Conservation (phyloP, 2,329 filamentous ascomycete species). For the Penicillium rolfsii region DNA sequence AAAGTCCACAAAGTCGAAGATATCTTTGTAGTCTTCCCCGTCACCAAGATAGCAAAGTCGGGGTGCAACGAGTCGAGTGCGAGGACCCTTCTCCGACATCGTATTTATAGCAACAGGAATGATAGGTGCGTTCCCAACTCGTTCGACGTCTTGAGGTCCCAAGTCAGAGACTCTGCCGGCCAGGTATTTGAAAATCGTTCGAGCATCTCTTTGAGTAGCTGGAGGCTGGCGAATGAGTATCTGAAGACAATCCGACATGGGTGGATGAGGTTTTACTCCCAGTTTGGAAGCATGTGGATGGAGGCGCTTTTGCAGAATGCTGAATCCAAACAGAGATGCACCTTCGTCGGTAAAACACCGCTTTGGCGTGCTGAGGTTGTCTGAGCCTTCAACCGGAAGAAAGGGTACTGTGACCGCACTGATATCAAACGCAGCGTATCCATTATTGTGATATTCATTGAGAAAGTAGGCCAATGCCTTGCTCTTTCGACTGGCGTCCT, state of each 20-base stretch:
- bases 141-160: slow-evolving; percentile 61
- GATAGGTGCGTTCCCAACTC: slow-evolving; percentile 67
- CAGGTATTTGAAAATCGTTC: slow-evolving; percentile 80
- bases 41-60: slow-evolving; percentile 78
- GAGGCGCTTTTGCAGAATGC: slow-evolving; percentile 75
- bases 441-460: slow-evolving; percentile 74
- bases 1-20: slow-evolving; percentile 98
- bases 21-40: slow-evolving; percentile 74
- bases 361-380: slow-evolving; percentile 69
- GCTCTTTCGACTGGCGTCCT: slow-evolving; percentile 60
- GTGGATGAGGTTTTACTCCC: slow-evolving; percentile 80
- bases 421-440: slow-evolving; percentile 69
- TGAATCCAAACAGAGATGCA: slow-evolving; percentile 77
- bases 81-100: slow-evolving; percentile 47
- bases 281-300: slow-evolving; percentile 81
- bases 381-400: slow-evolving; percentile 70
- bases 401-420: slow-evolving; percentile 61
- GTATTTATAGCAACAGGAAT: slow-evolving; percentile 63
- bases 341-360: slow-evolving; percentile 81
- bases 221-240: slow-evolving; percentile 74
- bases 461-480: slow-evolving; percentile 82
- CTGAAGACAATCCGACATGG: slow-evolving; percentile 74
- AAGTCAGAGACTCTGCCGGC: slow-evolving; percentile 76
- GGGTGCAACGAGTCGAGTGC: slow-evolving; percentile 65
- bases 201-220: slow-evolving; percentile 65